phyloP scores from a whole-genome alignment of 257 asterid genomes.

The Lithospermum erythrorhizon region DNA sequence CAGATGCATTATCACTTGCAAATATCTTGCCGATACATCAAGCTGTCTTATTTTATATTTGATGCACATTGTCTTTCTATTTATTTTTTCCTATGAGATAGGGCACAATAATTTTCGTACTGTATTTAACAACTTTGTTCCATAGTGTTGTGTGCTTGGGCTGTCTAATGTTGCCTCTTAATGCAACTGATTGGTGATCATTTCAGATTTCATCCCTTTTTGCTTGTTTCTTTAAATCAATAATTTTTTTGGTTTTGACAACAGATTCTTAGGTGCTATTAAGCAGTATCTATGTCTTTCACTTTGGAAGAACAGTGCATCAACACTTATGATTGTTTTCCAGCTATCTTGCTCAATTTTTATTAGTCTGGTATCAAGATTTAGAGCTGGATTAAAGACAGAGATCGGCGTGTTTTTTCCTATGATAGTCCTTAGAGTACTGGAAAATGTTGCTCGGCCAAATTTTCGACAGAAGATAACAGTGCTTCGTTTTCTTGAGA shows the following conservation, averaged over 20 bases:
- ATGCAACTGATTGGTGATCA: too few species aligned
- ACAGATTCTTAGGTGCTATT: conserved; percentile 94
- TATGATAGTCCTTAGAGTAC: conserved; percentile 88
- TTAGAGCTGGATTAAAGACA: conserved; percentile 86
- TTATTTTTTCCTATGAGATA: too few species aligned
- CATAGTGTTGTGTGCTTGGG: too few species aligned
- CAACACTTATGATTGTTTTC: conserved; percentile 72
- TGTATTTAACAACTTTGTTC: too few species aligned
- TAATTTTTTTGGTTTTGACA: conserved; percentile 20
- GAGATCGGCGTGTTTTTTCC: conserved; percentile 98
- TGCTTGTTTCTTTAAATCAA: not conserved
- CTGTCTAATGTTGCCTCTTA: too few species aligned
- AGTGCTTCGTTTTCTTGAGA: conserved; percentile 92
- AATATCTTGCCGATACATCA: too few species aligned
- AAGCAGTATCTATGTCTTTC: conserved; percentile 88
- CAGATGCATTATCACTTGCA: too few species aligned
- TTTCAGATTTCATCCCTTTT: not conserved
- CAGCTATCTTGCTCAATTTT: conserved; percentile 92
- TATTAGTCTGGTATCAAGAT: conserved; percentile 71
- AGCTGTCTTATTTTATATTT: too few species aligned
- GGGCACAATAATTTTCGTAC: too few species aligned
- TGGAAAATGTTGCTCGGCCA: conserved; percentile 92
- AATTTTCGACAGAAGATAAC: conserved; percentile 98
- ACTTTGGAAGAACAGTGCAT: conserved; percentile 77
- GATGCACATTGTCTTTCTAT: too few species aligned